These are phyloP conservation scores for Stemphylium beticola DNA, from an alignment of 2,329 filamentous ascomycete species.

Conservation along the genomic window DNA sequence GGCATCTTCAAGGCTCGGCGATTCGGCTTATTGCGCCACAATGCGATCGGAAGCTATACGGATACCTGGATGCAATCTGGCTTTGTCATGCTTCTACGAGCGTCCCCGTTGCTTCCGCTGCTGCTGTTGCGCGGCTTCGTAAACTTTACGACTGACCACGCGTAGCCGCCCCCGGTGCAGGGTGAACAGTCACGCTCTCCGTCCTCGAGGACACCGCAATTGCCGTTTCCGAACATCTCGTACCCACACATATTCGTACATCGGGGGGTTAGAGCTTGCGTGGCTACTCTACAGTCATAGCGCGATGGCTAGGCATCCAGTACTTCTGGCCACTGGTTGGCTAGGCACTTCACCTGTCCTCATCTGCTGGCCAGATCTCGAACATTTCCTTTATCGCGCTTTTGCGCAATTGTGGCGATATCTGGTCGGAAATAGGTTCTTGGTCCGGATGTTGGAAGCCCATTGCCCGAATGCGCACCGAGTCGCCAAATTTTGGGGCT, in stretches of 20 bases:
- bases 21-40: slow-evolving; percentile 6
- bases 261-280: neutral
- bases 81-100: slow-evolving; percentile 5
- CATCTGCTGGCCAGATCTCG: neutral
- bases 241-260: slow-evolving; percentile 4
- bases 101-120: slow-evolving; percentile 12
- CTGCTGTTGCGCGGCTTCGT: neutral
- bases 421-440: neutral
- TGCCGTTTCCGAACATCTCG: neutral
- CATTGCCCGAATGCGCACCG: neutral
- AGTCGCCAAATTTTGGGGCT: neutral
- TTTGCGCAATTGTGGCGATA: neutral
- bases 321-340: slow-evolving; percentile 10
- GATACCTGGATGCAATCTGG: neutral
- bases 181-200: slow-evolving; percentile 5
- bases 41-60: neutral
- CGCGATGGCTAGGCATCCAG: slow-evolving; percentile 16
- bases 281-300: slow-evolving; percentile 3
- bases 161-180: slow-evolving; percentile 4
- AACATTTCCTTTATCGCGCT: neutral
- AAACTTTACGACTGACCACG: slow-evolving; percentile 3
- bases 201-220: slow-evolving; percentile 2
- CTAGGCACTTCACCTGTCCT: neutral
- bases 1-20: slow-evolving; percentile 20
- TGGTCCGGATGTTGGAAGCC: neutral